These are phyloP conservation scores for Akanthomyces dipterigenus DNA, from an alignment of 2,329 filamentous ascomycete species.

Conservation along the genomic window DNA sequence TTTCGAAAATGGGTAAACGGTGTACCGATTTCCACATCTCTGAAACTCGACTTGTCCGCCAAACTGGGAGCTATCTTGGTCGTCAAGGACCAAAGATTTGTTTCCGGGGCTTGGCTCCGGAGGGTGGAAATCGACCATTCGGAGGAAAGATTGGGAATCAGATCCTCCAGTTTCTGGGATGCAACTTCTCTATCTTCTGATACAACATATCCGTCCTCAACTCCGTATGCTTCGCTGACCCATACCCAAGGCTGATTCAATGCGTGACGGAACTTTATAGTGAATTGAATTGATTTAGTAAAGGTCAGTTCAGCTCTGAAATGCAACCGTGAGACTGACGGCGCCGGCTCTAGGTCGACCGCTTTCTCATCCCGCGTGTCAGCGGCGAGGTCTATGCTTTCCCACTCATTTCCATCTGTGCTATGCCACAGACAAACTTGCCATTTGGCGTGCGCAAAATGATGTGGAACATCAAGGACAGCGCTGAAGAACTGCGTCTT, in stretches of 20 bases:
- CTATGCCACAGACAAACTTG: conserved; percentile 70
- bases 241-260: conserved; percentile 58
- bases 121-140: conserved; percentile 47
- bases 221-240: conserved; percentile 57
- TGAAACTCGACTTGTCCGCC: conserved; percentile 50
- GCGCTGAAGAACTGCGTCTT: conserved; percentile 55
- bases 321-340: conserved; percentile 35
- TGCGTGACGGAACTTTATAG: conserved; percentile 58
- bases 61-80: conserved; percentile 49
- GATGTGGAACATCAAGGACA: conserved; percentile 58
- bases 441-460: conserved; percentile 53
- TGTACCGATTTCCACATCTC: conserved; percentile 51
- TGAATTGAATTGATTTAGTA: conserved; percentile 52
- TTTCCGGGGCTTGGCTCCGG: conserved; percentile 60
- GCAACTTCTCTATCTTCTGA: conserved; percentile 23
- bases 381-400: conserved; percentile 40
- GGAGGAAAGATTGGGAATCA: conserved; percentile 52
- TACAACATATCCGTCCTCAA: conserved; percentile 58
- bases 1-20: conserved; percentile 52
- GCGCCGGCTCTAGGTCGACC: conserved; percentile 37
- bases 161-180: conserved; percentile 40
- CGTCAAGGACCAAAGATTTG: conserved; percentile 64
- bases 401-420: conserved; percentile 47
- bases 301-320: conserved; percentile 48
- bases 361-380: conserved; percentile 28